Evolutionary conservation across 345 rosid species (phyloP).

Genomic region (Litchi chinensis): DNA sequence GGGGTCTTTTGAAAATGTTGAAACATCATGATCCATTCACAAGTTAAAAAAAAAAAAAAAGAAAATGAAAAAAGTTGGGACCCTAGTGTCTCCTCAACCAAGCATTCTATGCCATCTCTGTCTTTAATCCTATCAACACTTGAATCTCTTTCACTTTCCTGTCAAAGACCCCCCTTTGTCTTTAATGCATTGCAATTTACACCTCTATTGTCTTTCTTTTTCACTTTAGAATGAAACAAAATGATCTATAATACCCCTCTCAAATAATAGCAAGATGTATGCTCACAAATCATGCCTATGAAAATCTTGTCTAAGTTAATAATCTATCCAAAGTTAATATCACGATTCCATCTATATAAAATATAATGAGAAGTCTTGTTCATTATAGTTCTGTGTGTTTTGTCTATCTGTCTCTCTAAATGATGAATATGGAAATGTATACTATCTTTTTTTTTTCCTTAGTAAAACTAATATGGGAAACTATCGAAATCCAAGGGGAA

Average conservation of each 20-base stretch:
- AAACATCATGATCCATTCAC: slow-evolving; percentile 12
- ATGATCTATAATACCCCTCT: background rate
- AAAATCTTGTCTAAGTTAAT: too few species aligned
- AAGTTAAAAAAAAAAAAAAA: background rate
- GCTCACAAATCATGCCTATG: background rate
- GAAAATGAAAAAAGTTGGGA: background rate
- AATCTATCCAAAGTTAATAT: too few species aligned
- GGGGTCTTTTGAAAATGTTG: slow-evolving; percentile 5
- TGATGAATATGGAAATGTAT: background rate
- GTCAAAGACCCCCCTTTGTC: background rate
- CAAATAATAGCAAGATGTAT: background rate
- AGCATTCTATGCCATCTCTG: slow-evolving; percentile 6
- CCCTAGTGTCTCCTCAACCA: slow-evolving; percentile 21
- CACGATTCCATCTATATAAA: too few species aligned
- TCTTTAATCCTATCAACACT: slow-evolving; percentile 15
- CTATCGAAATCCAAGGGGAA: too few species aligned
- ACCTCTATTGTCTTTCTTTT: background rate
- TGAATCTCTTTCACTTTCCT: slow-evolving; percentile 15
- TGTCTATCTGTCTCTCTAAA: background rate
- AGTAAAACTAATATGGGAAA: too few species aligned
- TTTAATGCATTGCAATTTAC: background rate
- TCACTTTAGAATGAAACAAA: background rate
- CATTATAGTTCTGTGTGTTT: too few species aligned
- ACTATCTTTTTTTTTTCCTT: too few species aligned
- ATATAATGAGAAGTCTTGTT: too few species aligned